Evolutionary conservation across 2,329 filamentous ascomycete species (phyloP).

Genomic region (Fusarium piperis): DNA sequence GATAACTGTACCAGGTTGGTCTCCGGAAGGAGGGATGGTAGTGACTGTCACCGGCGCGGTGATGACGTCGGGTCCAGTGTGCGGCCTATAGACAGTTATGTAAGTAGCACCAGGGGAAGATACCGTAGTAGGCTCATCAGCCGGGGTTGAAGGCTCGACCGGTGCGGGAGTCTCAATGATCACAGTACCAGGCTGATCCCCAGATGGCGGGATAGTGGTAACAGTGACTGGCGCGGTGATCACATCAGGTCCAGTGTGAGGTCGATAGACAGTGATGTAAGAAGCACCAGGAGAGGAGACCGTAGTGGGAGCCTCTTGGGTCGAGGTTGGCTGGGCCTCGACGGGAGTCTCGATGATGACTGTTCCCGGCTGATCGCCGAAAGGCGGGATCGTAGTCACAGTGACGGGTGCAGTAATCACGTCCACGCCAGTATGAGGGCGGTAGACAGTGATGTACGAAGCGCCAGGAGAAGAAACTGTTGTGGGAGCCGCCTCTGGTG

Average conservation of each 20-base stretch:
- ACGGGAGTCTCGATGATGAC: conserved; percentile 27
- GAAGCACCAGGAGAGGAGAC: neutral
- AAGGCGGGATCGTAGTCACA: conserved; percentile 22
- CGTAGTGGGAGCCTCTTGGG: conserved; percentile 6
- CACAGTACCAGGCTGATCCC: conserved; percentile 9
- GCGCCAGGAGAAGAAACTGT: conserved; percentile 13
- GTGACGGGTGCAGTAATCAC: conserved; percentile 19
- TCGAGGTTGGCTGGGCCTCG: neutral
- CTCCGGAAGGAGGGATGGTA: conserved; percentile 10
- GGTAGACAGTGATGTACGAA: conserved; percentile 22
- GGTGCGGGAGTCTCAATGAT: conserved; percentile 16
- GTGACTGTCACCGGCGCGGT: conserved; percentile 8
- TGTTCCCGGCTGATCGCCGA: conserved; percentile 18
- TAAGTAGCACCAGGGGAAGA: conserved; percentile 7
- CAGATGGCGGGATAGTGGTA: neutral
- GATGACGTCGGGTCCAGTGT: conserved; percentile 16
- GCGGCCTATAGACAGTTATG: conserved; percentile 19
- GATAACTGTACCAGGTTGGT: conserved; percentile 24
- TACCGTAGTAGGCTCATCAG: neutral
- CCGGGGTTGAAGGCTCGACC: neutral
- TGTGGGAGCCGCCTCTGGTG: neutral
- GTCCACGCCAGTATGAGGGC: conserved; percentile 12
- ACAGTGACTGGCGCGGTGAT: conserved; percentile 13
- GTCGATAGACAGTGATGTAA: conserved; percentile 12
- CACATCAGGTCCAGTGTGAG: conserved; percentile 3